These are phyloP conservation scores for Fusarium camptoceras DNA, from an alignment of 2,329 filamentous ascomycete species.

Conservation along the genomic window DNA sequence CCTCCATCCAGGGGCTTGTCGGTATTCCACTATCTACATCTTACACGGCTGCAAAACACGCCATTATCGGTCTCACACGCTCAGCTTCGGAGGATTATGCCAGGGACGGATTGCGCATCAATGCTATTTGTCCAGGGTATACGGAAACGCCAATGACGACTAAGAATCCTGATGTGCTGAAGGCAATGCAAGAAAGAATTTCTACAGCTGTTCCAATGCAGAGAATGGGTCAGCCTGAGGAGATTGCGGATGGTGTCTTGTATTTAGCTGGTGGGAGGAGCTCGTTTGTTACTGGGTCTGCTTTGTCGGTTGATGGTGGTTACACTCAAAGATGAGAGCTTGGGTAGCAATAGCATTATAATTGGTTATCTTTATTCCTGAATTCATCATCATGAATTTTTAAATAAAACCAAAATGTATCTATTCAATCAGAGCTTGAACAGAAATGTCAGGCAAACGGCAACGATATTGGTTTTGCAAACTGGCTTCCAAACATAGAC, in stretches of 20 bases:
- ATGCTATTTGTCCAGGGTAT: constrained; percentile 51
- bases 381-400: background rate
- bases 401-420: too few relatives aligned
- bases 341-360: fast-evolving
- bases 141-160: constrained; percentile 49
- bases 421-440: too few relatives aligned
- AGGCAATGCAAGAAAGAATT: constrained; percentile 46
- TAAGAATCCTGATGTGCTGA: constrained; percentile 41
- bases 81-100: constrained; percentile 58
- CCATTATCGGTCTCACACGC: constrained; percentile 35
- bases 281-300: constrained; percentile 40
- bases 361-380: too few relatives aligned
- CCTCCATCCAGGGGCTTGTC: constrained; percentile 34
- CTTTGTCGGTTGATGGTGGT: constrained; percentile 33
- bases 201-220: constrained; percentile 45
- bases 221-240: constrained; percentile 44
- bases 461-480: too few relatives aligned
- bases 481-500: fast-evolving
- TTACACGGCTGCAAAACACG: constrained; percentile 37
- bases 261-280: constrained; percentile 43
- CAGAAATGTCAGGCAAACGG: too few relatives aligned
- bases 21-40: constrained; percentile 33
- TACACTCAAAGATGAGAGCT: constrained; percentile 33
- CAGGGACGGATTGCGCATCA: constrained; percentile 54
- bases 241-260: constrained; percentile 48